A percentile compares a stretch with the other conserved stretches of the same genome.
phyloP scores from a whole-genome alignment of 192 early-diverging fungal genomes.

The Umbelopsis sp. region DNA sequence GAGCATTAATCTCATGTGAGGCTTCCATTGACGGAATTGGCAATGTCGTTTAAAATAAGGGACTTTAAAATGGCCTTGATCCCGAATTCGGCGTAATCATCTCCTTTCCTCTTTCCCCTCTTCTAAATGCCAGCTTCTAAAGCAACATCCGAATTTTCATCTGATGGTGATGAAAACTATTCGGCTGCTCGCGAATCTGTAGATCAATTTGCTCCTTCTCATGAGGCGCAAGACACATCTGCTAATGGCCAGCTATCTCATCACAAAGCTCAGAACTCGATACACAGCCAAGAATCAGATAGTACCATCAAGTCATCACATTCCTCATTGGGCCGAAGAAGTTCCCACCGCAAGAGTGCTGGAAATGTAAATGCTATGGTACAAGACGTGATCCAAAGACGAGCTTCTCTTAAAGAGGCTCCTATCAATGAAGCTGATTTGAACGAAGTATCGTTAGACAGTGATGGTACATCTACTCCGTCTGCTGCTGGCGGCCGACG shows the following conservation, averaged over 20 bases:
- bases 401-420: background rate
- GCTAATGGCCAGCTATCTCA: background rate
- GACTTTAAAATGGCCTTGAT: background rate
- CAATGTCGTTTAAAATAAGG: background rate
- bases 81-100: background rate
- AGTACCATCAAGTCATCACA: conserved; percentile 8
- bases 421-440: conserved; percentile 18
- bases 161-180: conserved; percentile 5
- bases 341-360: background rate
- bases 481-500: conserved; percentile 20
- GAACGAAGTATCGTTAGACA: conserved; percentile 7
- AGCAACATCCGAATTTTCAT: conserved; percentile 2
- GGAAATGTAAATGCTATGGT: background rate
- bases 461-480: background rate
- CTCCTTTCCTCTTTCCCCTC: background rate
- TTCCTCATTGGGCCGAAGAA: conserved; percentile 1
- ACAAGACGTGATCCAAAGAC: conserved; percentile 3
- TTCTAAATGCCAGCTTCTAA: conserved; percentile 3
- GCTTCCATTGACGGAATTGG: background rate
- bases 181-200: conserved; percentile 6
- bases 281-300: conserved; percentile 9
- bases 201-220: background rate
- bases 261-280: background rate
- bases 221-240: background rate
- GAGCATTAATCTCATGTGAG: background rate